Evolutionary conservation across 1,284 basidiomycete genomes (phyloP).

Genomic region (Papiliotrema laurentii): DNA sequence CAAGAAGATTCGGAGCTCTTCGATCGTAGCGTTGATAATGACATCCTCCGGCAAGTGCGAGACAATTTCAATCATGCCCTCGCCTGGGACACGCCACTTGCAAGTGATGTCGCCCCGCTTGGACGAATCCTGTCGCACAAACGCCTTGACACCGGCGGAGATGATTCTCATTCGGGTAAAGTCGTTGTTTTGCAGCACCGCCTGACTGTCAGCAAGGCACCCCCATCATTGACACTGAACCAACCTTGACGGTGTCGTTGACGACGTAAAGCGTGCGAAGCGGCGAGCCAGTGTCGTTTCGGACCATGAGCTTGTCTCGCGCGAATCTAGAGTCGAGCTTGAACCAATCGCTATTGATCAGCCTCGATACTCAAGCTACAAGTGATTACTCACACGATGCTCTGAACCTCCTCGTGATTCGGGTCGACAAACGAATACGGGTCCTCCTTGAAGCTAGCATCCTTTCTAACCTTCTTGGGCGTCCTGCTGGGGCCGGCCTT

Average conservation of each 20-base stretch:
- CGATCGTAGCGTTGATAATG: slow-evolving; percentile 61
- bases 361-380: background rate
- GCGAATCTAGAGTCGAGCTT: slow-evolving; percentile 63
- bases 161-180: slow-evolving; percentile 81
- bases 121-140: slow-evolving; percentile 55
- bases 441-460: slow-evolving; percentile 73
- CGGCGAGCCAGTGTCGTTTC: slow-evolving; percentile 73
- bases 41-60: slow-evolving; percentile 66
- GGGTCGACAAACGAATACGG: slow-evolving; percentile 76
- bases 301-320: slow-evolving; percentile 67
- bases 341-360: slow-evolving; percentile 60
- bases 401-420: slow-evolving; percentile 64
- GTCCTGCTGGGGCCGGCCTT: slow-evolving; percentile 4
- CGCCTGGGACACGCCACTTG: slow-evolving; percentile 67
- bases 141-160: slow-evolving; percentile 79
- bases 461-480: slow-evolving; percentile 45
- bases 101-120: slow-evolving; percentile 49
- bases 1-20: slow-evolving; percentile 63
- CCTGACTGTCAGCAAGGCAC: slow-evolving; percentile 22
- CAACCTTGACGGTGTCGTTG: slow-evolving; percentile 70
- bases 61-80: slow-evolving; percentile 76
- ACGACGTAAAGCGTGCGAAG: slow-evolving; percentile 84
- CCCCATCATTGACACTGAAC: slow-evolving; percentile 4
- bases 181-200: slow-evolving; percentile 75
- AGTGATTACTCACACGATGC: slow-evolving; percentile 46